Evolutionary conservation across 2,329 filamentous ascomycete genomes (phyloP).

Genomic region (Whalleya microplaca): DNA sequence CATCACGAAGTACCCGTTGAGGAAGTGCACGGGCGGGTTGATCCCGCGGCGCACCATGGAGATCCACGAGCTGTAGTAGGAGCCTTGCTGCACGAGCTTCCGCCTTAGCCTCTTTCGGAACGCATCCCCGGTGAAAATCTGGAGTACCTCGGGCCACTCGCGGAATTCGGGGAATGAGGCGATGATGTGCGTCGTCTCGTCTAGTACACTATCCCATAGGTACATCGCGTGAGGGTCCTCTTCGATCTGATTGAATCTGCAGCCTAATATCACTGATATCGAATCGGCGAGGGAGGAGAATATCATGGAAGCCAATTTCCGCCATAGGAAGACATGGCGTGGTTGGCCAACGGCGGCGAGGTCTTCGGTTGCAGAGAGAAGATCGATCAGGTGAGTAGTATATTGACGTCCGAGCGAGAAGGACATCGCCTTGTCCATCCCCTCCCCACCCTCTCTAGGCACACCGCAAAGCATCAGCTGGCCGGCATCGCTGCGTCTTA

Average conservation of each 20-base stretch:
- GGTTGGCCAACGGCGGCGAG: conserved; percentile 64
- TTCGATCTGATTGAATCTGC: conserved; percentile 71
- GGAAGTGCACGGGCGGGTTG: conserved; percentile 77
- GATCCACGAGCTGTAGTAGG: conserved; percentile 70
- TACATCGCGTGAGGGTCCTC: conserved; percentile 67
- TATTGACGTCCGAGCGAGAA: conserved; percentile 30
- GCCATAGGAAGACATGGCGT: conserved; percentile 65
- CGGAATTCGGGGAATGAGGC: conserved; percentile 74
- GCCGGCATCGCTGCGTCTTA: conserved; percentile 46
- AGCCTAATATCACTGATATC: conserved; percentile 77
- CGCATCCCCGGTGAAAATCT: conserved; percentile 60
- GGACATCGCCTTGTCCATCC: conserved; percentile 18
- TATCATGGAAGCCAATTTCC: conserved; percentile 79
- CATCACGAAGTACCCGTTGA: conserved; percentile 85
- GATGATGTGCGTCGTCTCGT: conserved; percentile 76
- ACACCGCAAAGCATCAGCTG: conserved; percentile 20
- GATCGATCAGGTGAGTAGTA: conserved; percentile 62
- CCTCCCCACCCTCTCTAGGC: conserved; percentile 15
- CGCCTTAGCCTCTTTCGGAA: conserved; percentile 65
- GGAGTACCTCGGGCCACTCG: conserved; percentile 58
- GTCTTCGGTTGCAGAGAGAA: conserved; percentile 63
- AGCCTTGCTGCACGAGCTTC: conserved; percentile 55
- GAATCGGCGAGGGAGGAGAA: conserved; percentile 80
- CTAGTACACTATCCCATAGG: conserved; percentile 71
- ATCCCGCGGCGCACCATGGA: conserved; percentile 64